Base-by-base conservation (phyloP, 306 rosid species). In the Prunus dulcis region DNA sequence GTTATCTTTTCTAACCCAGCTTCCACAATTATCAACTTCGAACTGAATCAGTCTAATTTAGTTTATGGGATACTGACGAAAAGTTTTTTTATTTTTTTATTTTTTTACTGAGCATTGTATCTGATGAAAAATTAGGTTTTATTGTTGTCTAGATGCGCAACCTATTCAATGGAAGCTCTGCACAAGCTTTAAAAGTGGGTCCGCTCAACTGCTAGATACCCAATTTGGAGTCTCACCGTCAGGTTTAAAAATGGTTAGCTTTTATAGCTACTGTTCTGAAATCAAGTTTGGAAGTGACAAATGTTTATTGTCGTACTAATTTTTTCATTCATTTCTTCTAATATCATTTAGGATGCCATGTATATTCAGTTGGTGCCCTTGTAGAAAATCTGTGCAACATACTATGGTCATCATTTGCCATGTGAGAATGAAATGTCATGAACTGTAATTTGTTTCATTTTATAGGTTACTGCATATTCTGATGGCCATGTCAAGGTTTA, bases 131-230 rank as follows among this genome's bases (percentile, higher is more conserved):
- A 22, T 56, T 17, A 4, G 45, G 76, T 7, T 58, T 45, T 75
- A 8, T 66, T 73, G 43, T 65, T 73, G 7, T 73, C 51, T 78
- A 95, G 99, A 88, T 79, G 83, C 96, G 6, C 91, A 83, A 55
- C 92, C 96, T 75, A 66, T 88, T 79, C 82, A 85, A 47, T 95
- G 99, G 99, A 92, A 91, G 90, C 78, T 82, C 60, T 86, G 93
- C 85, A 87, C 86, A 83, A 84, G 78, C 86, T 92, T 92, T 61
- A 86, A 83, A 72, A 82, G 88, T 75, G 79, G 75, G 79, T 84
- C 86, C 17, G 69, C 75, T 85, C 88, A 84, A 80, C 87, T 95
- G 73, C 88, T 95, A 52, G 99, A 92, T 76, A 76, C 86, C 72
- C 93, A 89, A 82, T 95, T 92, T 73, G 99, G 97, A 72, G 81